Evolutionary conservation across 805 yeast species (phyloP).

Genomic region (Lipomyces lipofer): DNA sequence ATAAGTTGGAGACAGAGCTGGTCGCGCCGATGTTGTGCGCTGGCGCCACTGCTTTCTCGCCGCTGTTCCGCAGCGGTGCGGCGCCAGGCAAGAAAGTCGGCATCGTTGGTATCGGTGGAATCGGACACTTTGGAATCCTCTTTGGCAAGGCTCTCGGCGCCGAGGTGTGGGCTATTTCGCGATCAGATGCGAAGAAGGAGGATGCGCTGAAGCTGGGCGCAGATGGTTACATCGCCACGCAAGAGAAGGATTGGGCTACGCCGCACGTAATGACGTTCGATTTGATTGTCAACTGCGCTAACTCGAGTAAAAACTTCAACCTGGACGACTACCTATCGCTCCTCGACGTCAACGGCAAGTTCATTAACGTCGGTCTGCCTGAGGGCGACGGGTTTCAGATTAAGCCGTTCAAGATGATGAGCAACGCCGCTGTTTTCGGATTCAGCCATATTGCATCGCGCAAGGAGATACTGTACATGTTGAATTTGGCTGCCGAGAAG

Average conservation of each 20-base stretch:
- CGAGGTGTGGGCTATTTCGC: constrained; percentile 56
- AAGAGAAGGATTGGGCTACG: constrained; percentile 42
- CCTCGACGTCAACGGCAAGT: constrained; percentile 58
- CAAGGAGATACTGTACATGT: constrained; percentile 63
- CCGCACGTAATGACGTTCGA: constrained; percentile 45
- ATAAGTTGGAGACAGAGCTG: constrained; percentile 48
- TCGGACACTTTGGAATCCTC: constrained; percentile 61
- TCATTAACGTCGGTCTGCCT: constrained; percentile 69
- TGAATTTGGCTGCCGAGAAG: constrained; percentile 61
- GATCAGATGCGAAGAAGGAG: constrained; percentile 51
- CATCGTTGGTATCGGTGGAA: constrained; percentile 63
- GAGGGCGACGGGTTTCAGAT: constrained; percentile 30
- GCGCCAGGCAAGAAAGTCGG: constrained; percentile 57
- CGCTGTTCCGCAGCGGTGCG: constrained; percentile 50
- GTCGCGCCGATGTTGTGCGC: constrained; percentile 78
- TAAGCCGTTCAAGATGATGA: constrained; percentile 24
- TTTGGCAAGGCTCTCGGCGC: constrained; percentile 64
- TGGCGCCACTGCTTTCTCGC: constrained; percentile 70
- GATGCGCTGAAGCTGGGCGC: constrained; percentile 59
- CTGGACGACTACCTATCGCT: constrained; percentile 49
- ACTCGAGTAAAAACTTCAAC: constrained; percentile 52
- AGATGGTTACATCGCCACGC: constrained; percentile 52
- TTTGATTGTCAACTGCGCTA: constrained; percentile 54
- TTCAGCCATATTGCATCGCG: constrained; percentile 65
- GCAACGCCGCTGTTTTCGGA: constrained; percentile 50